phyloP scores from a whole-genome alignment of 1,284 basidiomycete species.

The Exsudoporus floridanus region DNA sequence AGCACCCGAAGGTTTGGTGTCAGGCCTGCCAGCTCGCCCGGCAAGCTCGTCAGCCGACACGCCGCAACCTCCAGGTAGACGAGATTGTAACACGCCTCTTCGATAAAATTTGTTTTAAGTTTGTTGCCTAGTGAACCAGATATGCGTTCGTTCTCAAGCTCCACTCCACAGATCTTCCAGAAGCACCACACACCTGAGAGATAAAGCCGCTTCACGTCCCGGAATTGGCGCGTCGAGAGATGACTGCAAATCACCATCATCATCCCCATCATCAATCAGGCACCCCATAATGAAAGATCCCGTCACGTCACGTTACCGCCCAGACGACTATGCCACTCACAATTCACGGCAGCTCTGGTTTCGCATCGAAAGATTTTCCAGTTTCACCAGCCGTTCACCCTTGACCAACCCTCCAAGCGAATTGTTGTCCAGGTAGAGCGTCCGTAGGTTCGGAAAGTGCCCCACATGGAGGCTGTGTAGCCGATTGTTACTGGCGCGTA shows the following conservation, averaged over 20 bases:
- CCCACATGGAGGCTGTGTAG: conserved; percentile 70
- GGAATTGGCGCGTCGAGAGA: conserved; percentile 70
- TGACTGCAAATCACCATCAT: conserved; percentile 46
- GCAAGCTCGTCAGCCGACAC: conserved; percentile 80
- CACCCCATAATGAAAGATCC: conserved; percentile 39
- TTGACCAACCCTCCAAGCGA: conserved; percentile 55
- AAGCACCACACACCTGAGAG: conserved; percentile 71
- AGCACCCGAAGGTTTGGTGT: conserved; percentile 89
- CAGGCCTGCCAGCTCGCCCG: conserved; percentile 61
- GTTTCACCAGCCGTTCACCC: conserved; percentile 57
- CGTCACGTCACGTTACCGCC: conserved; percentile 34
- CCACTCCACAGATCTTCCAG: conserved; percentile 7
- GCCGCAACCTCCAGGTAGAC: conserved; percentile 92
- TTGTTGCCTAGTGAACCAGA: conserved; percentile 45
- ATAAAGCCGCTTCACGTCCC: conserved; percentile 91
- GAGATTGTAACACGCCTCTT: conserved; percentile 79
- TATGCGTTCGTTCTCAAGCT: conserved; percentile 8
- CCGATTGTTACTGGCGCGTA: conserved; percentile 84
- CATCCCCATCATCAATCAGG: conserved; percentile 39
- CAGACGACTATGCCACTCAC: conserved; percentile 49
- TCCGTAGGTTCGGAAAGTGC: conserved; percentile 74
- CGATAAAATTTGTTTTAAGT: conserved; percentile 46
- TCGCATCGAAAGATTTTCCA: conserved; percentile 91
- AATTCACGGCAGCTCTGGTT: conserved; percentile 78
- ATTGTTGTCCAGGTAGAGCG: conserved; percentile 92